phyloP scores from a whole-genome alignment of 352 stramenopile species.

The Phytopythium aichiense region DNA sequence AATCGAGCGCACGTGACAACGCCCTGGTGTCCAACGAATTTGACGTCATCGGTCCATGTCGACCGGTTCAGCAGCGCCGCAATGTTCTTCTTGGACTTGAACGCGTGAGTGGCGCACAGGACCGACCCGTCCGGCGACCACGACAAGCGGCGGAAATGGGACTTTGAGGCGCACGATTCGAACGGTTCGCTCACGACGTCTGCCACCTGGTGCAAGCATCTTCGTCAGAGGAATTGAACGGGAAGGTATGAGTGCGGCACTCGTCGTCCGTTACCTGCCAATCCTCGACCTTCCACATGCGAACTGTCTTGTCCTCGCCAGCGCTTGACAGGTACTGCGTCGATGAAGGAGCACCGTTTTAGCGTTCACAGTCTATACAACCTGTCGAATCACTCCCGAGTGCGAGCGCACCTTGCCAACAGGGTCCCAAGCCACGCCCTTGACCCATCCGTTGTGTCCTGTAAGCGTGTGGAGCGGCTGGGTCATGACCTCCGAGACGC shows the following conservation, averaged over 20 bases:
- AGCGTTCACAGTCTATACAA: not conserved
- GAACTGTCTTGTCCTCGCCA: constrained; percentile 84
- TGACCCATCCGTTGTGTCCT: constrained; percentile 84
- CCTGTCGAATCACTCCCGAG: not conserved
- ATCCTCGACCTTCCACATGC: constrained; percentile 77
- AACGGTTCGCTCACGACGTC: constrained; percentile 72
- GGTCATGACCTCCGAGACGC: constrained; percentile 62
- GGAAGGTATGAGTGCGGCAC: not conserved
- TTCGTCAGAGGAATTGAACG: not conserved
- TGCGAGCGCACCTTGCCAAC: constrained; percentile 60
- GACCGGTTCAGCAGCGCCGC: constrained; percentile 69
- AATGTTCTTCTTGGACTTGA: constrained; percentile 87
- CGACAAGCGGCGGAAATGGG: constrained; percentile 78
- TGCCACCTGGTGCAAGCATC: constrained; percentile 18
- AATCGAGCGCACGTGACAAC: constrained; percentile 83
- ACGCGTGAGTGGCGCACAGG: constrained; percentile 79
- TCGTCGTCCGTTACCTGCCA: constrained; percentile 42
- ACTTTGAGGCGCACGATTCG: constrained; percentile 69
- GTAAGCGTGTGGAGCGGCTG: constrained; percentile 74
- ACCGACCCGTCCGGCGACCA: constrained; percentile 82
- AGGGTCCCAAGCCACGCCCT: constrained; percentile 83
- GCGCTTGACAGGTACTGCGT: constrained; percentile 78
- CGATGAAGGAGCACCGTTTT: not conserved
- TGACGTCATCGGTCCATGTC: constrained; percentile 80
- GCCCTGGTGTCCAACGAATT: constrained; percentile 79